Base-by-base conservation (phyloP, 352 stramenopile genomes). In the Stephanocyclus meneghinianus region DNA sequence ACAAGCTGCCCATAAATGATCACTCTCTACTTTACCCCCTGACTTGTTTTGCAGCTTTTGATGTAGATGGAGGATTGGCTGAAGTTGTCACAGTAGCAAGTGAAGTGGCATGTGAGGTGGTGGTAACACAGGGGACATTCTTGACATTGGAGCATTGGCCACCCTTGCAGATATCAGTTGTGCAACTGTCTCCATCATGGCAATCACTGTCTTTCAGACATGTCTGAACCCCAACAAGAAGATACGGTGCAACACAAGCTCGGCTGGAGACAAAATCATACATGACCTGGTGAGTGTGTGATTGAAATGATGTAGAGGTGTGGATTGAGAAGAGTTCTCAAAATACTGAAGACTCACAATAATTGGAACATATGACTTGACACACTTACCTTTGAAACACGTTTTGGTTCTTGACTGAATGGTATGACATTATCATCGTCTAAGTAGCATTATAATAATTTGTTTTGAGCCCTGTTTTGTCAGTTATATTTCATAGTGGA, bases 111-210 rank as follows among this genome's bases (percentile, higher is more conserved):
- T 40, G 35, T 40, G 35, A 40, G 1, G 35, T 40, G 35, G 35
- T 40, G 35, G 35, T 8, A 4, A 40, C 35, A 40, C 35, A 40
- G 3, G 35, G 35, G 35, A 40, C 35, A 9, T 40, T 40, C 35
- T 40, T 40, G 35, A 40, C 16, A 37, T 73, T 55, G n/a, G 44
- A 35, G 16, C 64, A 73, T 59, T 44, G 21, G 13, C 21, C 2
- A 44, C 6, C 7, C 2, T 64, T 65, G 26, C 65, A 73, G 2
- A 18, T 4, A 56, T 73, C 50, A 13, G n/a, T 32, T 7, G 48
- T 73, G 40, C 61, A 70, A 16, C 61, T 70, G 18, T 70, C 56
- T 30, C 61, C 61, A 48, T 70, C 61, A 70, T 56, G 30, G 18
- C 61, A 70, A 15, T 70, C 61, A 30, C 45, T 70, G 37, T 70